A percentile compares a stretch with the other conserved stretches of the same genome.
These are phyloP conservation scores for Akanthomyces muscarius DNA, from an alignment of 2,329 filamentous ascomycete genomes.

Conservation along the genomic window DNA sequence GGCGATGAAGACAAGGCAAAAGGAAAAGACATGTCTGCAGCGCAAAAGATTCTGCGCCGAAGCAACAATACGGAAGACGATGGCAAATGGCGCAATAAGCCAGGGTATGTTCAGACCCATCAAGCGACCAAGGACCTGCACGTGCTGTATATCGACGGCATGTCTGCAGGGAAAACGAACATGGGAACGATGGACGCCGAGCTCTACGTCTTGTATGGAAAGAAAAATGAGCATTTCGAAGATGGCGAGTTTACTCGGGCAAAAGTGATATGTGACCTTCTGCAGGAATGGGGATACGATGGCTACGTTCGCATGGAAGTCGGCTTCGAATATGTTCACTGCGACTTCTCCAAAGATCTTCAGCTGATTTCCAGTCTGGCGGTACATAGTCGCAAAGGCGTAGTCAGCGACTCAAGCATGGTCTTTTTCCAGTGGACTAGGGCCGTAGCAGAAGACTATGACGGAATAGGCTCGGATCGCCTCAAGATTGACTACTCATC, in stretches of 20 bases:
- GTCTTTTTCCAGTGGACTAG: conserved; percentile 37
- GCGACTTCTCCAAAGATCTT: conserved; percentile 51
- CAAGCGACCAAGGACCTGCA: conserved; percentile 52
- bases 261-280: conserved; percentile 50
- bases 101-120: conserved; percentile 66
- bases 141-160: conserved; percentile 67
- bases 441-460: conserved; percentile 41
- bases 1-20: background rate
- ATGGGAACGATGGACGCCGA: conserved; percentile 67
- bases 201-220: conserved; percentile 52
- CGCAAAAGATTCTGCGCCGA: conserved; percentile 6
- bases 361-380: conserved; percentile 32
- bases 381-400: conserved; percentile 21
- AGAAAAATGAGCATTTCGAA: conserved; percentile 24
- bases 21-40: background rate
- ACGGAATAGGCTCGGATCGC: conserved; percentile 41
- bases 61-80: conserved; percentile 17
- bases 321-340: conserved; percentile 68
- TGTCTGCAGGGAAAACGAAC: conserved; percentile 60
- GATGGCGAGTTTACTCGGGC: conserved; percentile 51
- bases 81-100: background rate
- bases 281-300: conserved; percentile 54
- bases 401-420: conserved; percentile 25
- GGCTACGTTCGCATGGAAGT: conserved; percentile 64
- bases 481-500: conserved; percentile 45